Base-by-base conservation (phyloP, 1,284 basidiomycete genomes). In the Mycena sp. region DNA sequence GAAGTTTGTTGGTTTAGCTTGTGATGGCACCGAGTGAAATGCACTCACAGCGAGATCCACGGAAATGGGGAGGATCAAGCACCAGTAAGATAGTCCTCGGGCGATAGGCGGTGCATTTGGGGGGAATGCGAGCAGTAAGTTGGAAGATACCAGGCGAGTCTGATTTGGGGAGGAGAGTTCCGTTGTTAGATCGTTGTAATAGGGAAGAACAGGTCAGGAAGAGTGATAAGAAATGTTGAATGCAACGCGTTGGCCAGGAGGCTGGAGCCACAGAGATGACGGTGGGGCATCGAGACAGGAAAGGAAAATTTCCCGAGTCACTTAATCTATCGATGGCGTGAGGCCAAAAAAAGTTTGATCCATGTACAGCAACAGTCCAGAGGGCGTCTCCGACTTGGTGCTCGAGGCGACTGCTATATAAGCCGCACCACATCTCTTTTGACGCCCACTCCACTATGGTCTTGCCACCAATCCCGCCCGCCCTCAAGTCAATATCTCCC, bases 401-500 rank as follows among this genome's bases (percentile, higher is more conserved):
- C n/a, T n/a, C n/a, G n/a, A n/a, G n/a, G n/a, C n/a, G n/a, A 16
- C 28, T 30, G 16, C 28, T 45, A 54, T 58, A 63, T 58, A 63
- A 61, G 45, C 44, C 37, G 16, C 43, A 21, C 37, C 29, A n/a
- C 43, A 21, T 43, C n/a, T 12, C 26, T 21, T 41, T 53, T 48
- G n/a, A 26, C 48, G 12, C 25, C 29, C 21, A 19, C 25, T 1
- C 40, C 52, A 62, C 32, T 35, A 48, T 62, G 53, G 40, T 50
- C n/a, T 52, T 63, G 11, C 60, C 64, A 16, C 55, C 64, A 6
- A 44, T 30, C 16, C 65, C 90, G 0, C 67, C 80, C 43, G 80
- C 85, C 56, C 86, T 92, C 73, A 91, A 88, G 70, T 64, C 87
- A 19, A 82, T 93, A 62, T 76, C 87, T 9, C 91, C 95, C 3